A percentile compares a stretch with the other conserved stretches of the same genome.
These are phyloP conservation scores for Samsoniella hepiali DNA, from an alignment of 2,329 filamentous ascomycete genomes.

Conservation along the genomic window DNA sequence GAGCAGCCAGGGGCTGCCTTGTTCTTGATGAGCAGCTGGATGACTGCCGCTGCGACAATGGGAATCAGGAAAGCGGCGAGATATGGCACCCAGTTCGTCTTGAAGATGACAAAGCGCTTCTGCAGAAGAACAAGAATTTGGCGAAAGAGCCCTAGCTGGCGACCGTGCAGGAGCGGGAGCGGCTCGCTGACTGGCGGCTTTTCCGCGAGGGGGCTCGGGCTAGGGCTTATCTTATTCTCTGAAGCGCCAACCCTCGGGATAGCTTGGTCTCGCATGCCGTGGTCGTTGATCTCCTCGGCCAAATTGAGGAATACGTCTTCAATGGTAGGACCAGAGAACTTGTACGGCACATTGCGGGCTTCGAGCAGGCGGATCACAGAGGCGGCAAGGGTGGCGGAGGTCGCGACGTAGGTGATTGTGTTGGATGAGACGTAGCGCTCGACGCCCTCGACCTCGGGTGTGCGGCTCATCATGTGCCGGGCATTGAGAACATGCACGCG, in stretches of 20 bases:
- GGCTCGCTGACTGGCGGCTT: neutral
- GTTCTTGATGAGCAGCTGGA: slow-evolving; percentile 65
- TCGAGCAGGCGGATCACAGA: slow-evolving; percentile 66
- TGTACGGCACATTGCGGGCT: slow-evolving; percentile 58
- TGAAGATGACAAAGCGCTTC: slow-evolving; percentile 63
- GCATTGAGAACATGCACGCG: slow-evolving; percentile 29
- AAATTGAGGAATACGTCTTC: slow-evolving; percentile 72
- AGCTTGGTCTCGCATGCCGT: slow-evolving; percentile 8
- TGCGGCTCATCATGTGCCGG: slow-evolving; percentile 35
- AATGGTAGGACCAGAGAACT: slow-evolving; percentile 66
- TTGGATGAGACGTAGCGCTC: slow-evolving; percentile 58
- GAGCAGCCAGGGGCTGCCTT: slow-evolving; percentile 49
- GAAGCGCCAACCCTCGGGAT: neutral
- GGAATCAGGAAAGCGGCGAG: slow-evolving; percentile 70
- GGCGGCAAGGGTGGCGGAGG: slow-evolving; percentile 64
- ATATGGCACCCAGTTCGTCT: slow-evolving; percentile 59
- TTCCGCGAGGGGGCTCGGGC: neutral
- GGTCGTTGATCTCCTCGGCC: slow-evolving; percentile 42
- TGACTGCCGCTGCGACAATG: slow-evolving; percentile 69
- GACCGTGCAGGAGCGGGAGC: slow-evolving; percentile 51
- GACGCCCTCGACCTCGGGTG: slow-evolving; percentile 50
- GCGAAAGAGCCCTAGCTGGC: slow-evolving; percentile 52
- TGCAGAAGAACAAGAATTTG: slow-evolving; percentile 62
- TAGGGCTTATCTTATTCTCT: neutral
- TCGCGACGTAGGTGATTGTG: slow-evolving; percentile 65